Conservation (phyloP, 805 yeast genomes). For the Yamadazyma olivae region DNA sequence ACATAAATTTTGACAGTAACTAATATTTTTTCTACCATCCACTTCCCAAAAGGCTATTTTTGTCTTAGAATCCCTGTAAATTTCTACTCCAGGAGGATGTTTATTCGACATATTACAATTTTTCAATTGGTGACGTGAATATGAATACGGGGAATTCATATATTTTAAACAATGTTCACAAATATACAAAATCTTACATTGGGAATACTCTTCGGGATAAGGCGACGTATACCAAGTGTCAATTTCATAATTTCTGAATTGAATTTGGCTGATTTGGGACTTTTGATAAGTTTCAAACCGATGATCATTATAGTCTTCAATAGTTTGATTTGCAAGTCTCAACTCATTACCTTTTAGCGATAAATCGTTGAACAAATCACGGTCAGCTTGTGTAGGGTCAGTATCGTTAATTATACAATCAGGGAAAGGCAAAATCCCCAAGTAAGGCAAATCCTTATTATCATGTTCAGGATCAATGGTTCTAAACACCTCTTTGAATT, state of each 20-base stretch:
- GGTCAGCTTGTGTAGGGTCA: conserved; percentile 53
- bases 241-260: conserved; percentile 69
- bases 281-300: conserved; percentile 5
- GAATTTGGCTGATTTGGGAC: conserved; percentile 56
- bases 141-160: conserved; percentile 63
- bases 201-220: conserved; percentile 81
- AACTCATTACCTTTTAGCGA: conserved; percentile 38
- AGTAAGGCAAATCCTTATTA: conserved; percentile 50
- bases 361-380: conserved; percentile 44
- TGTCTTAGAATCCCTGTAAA: conserved; percentile 31
- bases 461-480: conserved; percentile 12
- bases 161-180: conserved; percentile 86
- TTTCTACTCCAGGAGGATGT: conserved; percentile 62
- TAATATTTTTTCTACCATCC: conserved; percentile 81
- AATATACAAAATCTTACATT: conserved; percentile 58
- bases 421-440: conserved; percentile 59
- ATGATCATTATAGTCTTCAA: background rate
- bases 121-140: conserved; percentile 69
- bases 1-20: conserved; percentile 88
- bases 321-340: conserved; percentile 6
- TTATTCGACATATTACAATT: conserved; percentile 51
- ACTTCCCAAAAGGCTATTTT: conserved; percentile 42
- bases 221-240: conserved; percentile 94
- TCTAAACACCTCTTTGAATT: conserved; percentile 2
- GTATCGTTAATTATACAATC: conserved; percentile 62